Conservation (phyloP, 2,329 filamentous ascomycete genomes). For the Dothiorella sarmentorum region DNA sequence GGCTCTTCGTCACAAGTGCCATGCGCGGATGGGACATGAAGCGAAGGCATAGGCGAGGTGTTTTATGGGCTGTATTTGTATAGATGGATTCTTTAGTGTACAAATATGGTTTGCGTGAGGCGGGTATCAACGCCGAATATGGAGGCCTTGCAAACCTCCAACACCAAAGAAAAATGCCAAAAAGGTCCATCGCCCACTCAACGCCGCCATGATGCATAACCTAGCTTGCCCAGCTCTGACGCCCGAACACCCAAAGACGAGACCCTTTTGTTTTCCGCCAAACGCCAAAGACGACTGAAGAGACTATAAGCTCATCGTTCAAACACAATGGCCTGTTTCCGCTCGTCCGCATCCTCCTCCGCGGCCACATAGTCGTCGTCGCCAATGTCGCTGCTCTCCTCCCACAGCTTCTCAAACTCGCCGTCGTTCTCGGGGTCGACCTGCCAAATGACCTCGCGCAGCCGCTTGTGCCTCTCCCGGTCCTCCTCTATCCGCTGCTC, state of each 20-base stretch:
- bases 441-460: slow-evolving; percentile 91
- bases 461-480: slow-evolving; percentile 85
- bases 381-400: slow-evolving; percentile 79
- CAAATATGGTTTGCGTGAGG: slow-evolving; percentile 30
- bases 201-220: slow-evolving; percentile 7
- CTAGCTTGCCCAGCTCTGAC: not conserved
- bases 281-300: not conserved
- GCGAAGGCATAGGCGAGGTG: slow-evolving; percentile 14
- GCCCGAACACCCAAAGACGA: not conserved
- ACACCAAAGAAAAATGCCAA: slow-evolving; percentile 21
- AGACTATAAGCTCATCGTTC: slow-evolving; percentile 20
- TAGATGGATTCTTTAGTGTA: slow-evolving; percentile 34
- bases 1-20: not conserved
- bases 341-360: slow-evolving; percentile 66
- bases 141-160: slow-evolving; percentile 25
- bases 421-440: slow-evolving; percentile 63
- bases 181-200: slow-evolving; percentile 13
- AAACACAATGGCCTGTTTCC: slow-evolving; percentile 46
- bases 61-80: slow-evolving; percentile 30
- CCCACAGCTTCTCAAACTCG: slow-evolving; percentile 80
- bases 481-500: slow-evolving; percentile 98
- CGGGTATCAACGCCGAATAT: slow-evolving; percentile 14
- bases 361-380: slow-evolving; percentile 80
- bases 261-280: not conserved
- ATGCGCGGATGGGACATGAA: not conserved